phyloP scores from a whole-genome alignment of 2,329 filamentous ascomycete genomes.

The Ophiocordyceps robertsii region DNA sequence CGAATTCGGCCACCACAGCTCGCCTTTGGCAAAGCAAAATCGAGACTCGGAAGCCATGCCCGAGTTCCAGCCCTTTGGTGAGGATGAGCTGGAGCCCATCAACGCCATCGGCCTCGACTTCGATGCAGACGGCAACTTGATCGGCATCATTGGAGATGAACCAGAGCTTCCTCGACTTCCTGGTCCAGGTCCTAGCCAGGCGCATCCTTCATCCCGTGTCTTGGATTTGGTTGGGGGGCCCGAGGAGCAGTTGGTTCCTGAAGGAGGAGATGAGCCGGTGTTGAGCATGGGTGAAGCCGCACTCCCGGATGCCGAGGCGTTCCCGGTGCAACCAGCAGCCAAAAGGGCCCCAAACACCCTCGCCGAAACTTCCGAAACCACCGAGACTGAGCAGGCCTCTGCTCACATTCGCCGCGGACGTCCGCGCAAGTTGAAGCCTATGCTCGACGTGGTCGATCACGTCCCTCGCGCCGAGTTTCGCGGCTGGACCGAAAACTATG shows the following conservation, averaged over 20 bases:
- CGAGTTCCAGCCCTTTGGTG: conserved; percentile 19
- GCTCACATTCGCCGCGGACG: conserved; percentile 11
- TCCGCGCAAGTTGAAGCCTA: conserved; percentile 11
- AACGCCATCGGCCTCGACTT: conserved; percentile 33
- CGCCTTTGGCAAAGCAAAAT: conserved; percentile 12
- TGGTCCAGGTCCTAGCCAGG: conserved; percentile 11
- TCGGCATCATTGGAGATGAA: conserved; percentile 26
- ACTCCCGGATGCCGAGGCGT: conserved; percentile 23
- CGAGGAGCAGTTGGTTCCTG: not conserved
- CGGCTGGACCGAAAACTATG: conserved; percentile 28
- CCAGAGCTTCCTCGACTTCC: conserved; percentile 29
- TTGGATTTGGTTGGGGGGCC: not conserved
- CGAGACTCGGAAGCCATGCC: conserved; percentile 7
- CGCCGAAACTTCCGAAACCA: conserved; percentile 10
- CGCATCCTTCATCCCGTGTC: not conserved
- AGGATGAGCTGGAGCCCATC: conserved; percentile 24
- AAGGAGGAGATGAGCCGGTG: conserved; percentile 7
- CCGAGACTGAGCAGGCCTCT: conserved; percentile 7
- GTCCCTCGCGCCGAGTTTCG: conserved; percentile 23
- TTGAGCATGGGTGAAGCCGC: conserved; percentile 23
- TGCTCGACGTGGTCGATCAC: conserved; percentile 19
- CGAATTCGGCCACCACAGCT: conserved; percentile 19
- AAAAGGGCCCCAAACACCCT: conserved; percentile 5
- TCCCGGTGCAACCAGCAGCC: conserved; percentile 12
- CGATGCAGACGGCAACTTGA: conserved; percentile 36